Base-by-base conservation (phyloP, 768 basidiomycete genomes). In the Ephemerocybe angulata region DNA sequence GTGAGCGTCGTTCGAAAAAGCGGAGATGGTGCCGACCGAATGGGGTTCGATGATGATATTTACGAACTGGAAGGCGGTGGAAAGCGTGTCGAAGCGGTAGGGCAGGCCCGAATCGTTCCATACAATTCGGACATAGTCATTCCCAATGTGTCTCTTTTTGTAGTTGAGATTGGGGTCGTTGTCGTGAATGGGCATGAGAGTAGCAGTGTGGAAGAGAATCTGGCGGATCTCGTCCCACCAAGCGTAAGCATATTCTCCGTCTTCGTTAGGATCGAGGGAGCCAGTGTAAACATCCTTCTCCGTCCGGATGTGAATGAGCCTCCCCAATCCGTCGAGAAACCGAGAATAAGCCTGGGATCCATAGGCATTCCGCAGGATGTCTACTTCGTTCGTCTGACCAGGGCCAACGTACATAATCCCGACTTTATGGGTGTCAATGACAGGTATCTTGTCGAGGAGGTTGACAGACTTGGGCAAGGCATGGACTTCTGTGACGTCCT, bases 141-240 rank as follows among this genome's bases (percentile, higher is more conserved):
- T 99, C 31, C 97, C 97, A 52, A 99, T 93, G 67, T 97, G 92
- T 33, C 88, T 79, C 69, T 98, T 98, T 77, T 99, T 99, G 76
- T 85, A 80, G 58, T 82, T 86, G 61, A 81, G 85, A 47, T 82
- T 78, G 1, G 83, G 83, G 67, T 93, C 91, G 52, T 85, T 70
- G 7, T 71, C 59, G 43, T 76, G 77, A 52, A 85, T 88, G 3
- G 97, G 97, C 96, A 98, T 98, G 77, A 99, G 86, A 2, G 97
- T 98, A 8, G 96, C 90, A 2, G 93, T 88, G 70, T 98, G 97
- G 67, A 90, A 99, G 52, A 98, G 79, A 57, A 97, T 84, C 66
- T 98, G 95, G 3, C 89, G 86, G 48, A 98, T 94, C 64, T 98
- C 94, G 68, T 98, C 94, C 92, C 95, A 97, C 95, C 96, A 99